Conservation (phyloP, 2,329 filamentous ascomycete species). For the Rhexocercosporidium sp. region DNA sequence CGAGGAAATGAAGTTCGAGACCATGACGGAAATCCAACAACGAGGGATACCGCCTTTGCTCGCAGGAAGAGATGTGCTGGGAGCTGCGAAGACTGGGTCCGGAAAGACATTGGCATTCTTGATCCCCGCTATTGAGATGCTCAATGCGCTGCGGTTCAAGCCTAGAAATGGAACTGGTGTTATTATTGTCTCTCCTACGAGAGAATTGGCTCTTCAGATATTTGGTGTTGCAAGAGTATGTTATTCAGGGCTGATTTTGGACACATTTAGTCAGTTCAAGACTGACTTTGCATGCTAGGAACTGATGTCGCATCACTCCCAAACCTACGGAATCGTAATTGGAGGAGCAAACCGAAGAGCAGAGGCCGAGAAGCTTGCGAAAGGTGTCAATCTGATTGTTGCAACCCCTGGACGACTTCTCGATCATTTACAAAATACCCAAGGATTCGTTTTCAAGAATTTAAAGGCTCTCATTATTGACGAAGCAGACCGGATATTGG, state of each 20-base stretch:
- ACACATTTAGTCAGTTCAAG: too few species aligned
- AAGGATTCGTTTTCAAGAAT: slow-evolving; percentile 90
- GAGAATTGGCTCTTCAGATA: slow-evolving; percentile 93
- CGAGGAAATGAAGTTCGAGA: slow-evolving; percentile 88
- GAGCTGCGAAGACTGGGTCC: slow-evolving; percentile 93
- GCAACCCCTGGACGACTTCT: slow-evolving; percentile 91
- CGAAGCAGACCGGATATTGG: slow-evolving; percentile 94
- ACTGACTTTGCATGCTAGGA: slow-evolving; percentile 4
- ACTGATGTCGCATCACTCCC: slow-evolving; percentile 28
- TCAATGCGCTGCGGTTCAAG: slow-evolving; percentile 89
- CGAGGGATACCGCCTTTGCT: slow-evolving; percentile 86
- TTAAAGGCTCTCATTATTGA: slow-evolving; percentile 92
- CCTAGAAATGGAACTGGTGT: slow-evolving; percentile 92
- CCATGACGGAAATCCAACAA: slow-evolving; percentile 94
- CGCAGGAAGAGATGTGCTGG: slow-evolving; percentile 89
- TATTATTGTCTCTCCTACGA: slow-evolving; percentile 89
- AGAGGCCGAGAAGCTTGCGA: slow-evolving; percentile 91
- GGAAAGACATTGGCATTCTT: slow-evolving; percentile 96
- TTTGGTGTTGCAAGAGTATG: slow-evolving; percentile 89
- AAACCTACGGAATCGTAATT: slow-evolving; percentile 91
- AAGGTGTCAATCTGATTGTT: slow-evolving; percentile 93
- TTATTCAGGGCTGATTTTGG: slow-evolving; percentile 69
- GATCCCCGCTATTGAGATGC: slow-evolving; percentile 92
- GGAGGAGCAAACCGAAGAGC: slow-evolving; percentile 90
- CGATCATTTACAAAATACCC: slow-evolving; percentile 93